Base-by-base conservation (phyloP, 2,329 filamentous ascomycete genomes). In the Trichoderma harzianum region DNA sequence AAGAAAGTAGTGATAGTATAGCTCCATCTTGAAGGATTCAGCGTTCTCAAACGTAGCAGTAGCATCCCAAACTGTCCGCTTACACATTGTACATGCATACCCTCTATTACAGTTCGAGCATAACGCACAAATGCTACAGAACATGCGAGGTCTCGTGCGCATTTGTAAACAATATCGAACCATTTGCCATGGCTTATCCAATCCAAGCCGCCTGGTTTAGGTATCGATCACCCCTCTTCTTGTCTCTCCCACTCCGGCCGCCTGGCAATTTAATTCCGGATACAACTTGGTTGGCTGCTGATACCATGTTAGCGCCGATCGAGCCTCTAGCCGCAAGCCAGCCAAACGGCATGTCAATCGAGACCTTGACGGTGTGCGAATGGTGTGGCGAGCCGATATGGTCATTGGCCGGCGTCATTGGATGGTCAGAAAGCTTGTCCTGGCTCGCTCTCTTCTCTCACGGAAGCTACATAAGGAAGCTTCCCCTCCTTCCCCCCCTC, bases 381-480 rank as follows among this genome's bases (percentile, higher is more conserved):
- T 36, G 71, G 67, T 72, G 71, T 72, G 71, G 71, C 39, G 43
- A 57, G 66, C 47, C 66, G 32, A 36, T 43, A 53, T 24, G 51
- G 67, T 34, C 28, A 72, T 72, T 72, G 71, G 71, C 61, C 36
- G 71, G 66, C 34, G 71, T 43, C 60, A 70, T 70, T 72, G 65
- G 34, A 70, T 68, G 71, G 71, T 43, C 53, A 53, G 47, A 72
- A 70, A 72, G 71, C 71, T 72, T 72, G 71, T 65, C 39, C 67
- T 62, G 57, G 67, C 57, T 34, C 55, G 57, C 55, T 26, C 21
- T 18, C 32, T 26, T 61, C 63, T 65, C 43, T 18, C 51, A 28
- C 55, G 32, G n/a, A 28, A 69, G 43, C 55, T 69, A 72, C 70
- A 62, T 69, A 69, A 69, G 30, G 57, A 53, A 69, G 67, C 64